Evolutionary conservation across 2,329 filamentous ascomycete species (phyloP), one percentile per base, ranked within the genome.

Genomic region (Ceratocystis destructans): DNA sequence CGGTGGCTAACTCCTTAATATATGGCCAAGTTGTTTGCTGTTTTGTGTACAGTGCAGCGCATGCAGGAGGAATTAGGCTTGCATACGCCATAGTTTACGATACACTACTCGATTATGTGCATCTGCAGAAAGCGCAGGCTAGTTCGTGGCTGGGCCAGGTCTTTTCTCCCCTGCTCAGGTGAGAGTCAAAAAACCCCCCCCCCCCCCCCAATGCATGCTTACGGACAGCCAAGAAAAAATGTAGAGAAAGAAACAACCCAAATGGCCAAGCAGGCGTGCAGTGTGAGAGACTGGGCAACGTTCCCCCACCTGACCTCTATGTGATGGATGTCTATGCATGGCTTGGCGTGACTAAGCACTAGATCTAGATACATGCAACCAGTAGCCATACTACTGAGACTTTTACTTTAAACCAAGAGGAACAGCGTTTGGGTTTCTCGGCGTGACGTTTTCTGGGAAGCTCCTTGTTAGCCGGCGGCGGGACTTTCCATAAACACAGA

Each of bases 21-120:
- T 10, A 7, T 59, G 55, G 4, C 50, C 37, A 25, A 48, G 46
- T 17, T 48, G 8, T 6, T 53, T 53, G 48, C 22, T 48, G 46
- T 22, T 53, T 41, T 15, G 37, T 41, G 37, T 41, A 41, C 37
- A 41, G 37, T 41, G 37, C 37, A 41, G 48, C n/a, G 55, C 55
- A 37, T 59, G 55, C 55, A 59, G 28, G 28, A 59, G 28, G 55
- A 37, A 59, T 59, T 59, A 59, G 28, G 55, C 55, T 37, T 37
- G 28, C 55, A 59, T 33, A 59, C 55, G 55, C 55, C 28, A 59
- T 59, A 59, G 7, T 20, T 59, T 37, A 59, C 55, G 28, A 37
- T 37, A 37, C 12, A 8, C 55, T 37, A 17, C 55, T 59, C 17
- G 55, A 59, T 33, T 59, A 37, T 59, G 55, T 37, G 55, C 31